Base-by-base conservation (phyloP, 208 protist genomes). In the Crithidia acanthocephali region DNA sequence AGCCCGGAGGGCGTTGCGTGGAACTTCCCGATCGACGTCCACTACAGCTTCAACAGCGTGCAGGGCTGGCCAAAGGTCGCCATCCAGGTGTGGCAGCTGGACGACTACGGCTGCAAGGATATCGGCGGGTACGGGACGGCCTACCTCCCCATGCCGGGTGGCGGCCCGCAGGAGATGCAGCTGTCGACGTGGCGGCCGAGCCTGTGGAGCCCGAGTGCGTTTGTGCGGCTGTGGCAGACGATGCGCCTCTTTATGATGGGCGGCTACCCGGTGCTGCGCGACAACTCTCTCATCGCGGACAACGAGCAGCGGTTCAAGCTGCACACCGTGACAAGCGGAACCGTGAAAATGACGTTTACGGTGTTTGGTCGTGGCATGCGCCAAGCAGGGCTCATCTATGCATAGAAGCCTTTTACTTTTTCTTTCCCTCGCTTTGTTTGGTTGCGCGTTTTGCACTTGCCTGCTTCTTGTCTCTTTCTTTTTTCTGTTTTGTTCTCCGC, bases 31-130 rank as follows among this genome's bases (percentile, higher is more conserved):
- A 82, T 97, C 27, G 91, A 97, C 73, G 81, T 94, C 15, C 90
- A 96, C 48, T 97, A 87, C 64, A 86, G 68, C 48, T 85, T 83
- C 35, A 84, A 59, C 68, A 90, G 79, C 63, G 66, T 93, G 13
- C 87, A 94, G 57, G 89, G 91, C 1, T 98, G 94, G 94, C 94
- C 94, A 0, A 95, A 95, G 74, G 83, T 98, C 55, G 80, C 88
- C 3, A 65, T 97, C 58, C 89, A 96, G 76, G 87, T 98, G 35
- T 98, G 92, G 92, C 82, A 91, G 48, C 59, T 95, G 35, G 94
- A 98, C 66, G 65, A 62, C 51, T 96, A 95, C 58, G 90, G 90
- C 18, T 74, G 92, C 48, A 95, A 96, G 68, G 87, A 96, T 48
- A 79, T 98, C 45, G 86, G 69, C 0, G 94, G 91, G 18, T 98